Evolutionary conservation across 371 early-diverging fungal species (phyloP).

Genomic region (Mucor irregularis): DNA sequence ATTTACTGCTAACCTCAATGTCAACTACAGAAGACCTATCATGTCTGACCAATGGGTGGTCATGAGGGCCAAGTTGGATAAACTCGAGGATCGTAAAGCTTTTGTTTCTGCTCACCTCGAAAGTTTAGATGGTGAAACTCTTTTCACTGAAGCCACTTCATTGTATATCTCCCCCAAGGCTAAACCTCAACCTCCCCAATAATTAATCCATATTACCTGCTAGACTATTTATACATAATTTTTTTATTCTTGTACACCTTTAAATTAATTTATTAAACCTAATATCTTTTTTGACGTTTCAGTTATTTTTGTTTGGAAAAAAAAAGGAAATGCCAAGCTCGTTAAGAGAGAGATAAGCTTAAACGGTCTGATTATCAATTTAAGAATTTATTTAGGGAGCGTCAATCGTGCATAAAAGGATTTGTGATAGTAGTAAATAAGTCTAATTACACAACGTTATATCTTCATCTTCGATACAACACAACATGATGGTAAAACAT

Average conservation of each 20-base stretch:
- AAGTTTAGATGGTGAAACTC: constrained; percentile 46
- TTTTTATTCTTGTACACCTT: no score
- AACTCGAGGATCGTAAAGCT: constrained; percentile 73
- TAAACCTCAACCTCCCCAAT: background rate
- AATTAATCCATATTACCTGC: background rate
- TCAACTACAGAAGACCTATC: constrained; percentile 74
- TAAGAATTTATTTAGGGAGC: no score
- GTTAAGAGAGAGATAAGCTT: no score
- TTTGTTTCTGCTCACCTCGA: constrained; percentile 63
- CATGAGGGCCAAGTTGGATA: constrained; percentile 60
- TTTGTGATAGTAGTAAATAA: no score
- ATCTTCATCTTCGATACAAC: no score
- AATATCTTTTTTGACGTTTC: no score
- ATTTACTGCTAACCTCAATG: constrained; percentile 75
- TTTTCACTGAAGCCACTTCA: constrained; percentile 66
- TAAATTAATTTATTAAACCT: no score
- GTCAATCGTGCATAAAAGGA: no score
- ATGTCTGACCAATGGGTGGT: constrained; percentile 70
- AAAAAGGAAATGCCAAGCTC: background rate
- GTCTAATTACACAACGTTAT: no score
- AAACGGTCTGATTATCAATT: no score
- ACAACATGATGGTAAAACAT: no score
- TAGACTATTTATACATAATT: constrained; percentile 5
- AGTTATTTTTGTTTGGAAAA: background rate
- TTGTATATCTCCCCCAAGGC: constrained; percentile 63